Evolutionary conservation across 139 green algal genomes (phyloP).

Genomic region (Chloropicon primus): DNA sequence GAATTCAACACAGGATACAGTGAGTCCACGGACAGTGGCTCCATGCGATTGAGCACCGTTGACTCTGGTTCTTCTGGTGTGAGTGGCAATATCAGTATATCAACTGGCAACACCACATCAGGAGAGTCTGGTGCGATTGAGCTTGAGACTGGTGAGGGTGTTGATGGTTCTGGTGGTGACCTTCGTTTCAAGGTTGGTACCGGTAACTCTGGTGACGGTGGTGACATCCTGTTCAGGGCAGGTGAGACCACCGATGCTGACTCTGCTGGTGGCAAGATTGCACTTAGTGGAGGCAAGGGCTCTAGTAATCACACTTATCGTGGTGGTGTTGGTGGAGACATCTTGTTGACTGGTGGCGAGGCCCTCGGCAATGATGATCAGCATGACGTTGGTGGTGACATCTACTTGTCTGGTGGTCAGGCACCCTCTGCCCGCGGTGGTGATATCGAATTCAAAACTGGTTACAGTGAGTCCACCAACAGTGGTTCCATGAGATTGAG

Average conservation of each 20-base stretch:
- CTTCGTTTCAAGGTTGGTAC: background rate
- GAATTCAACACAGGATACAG: background rate
- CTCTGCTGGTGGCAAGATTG: conserved; percentile 1
- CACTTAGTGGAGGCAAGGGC: background rate
- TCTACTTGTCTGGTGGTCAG: background rate
- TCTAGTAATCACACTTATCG: background rate
- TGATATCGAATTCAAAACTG: background rate
- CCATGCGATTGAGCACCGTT: background rate
- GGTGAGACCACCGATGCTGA: background rate
- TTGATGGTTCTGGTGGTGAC: background rate
- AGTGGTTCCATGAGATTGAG: no score
- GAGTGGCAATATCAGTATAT: background rate
- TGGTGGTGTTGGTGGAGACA: conserved; percentile 5
- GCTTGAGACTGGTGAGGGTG: conserved; percentile 1
- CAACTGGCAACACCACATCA: background rate
- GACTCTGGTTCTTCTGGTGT: conserved; percentile 3
- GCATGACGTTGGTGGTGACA: conserved; percentile 8
- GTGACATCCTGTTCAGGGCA: background rate
- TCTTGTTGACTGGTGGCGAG: conserved; percentile 3
- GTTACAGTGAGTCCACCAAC: no score
- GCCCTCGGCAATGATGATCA: background rate
- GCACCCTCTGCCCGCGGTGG: background rate
- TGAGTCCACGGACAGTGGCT: background rate
- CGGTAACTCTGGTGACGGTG: background rate
- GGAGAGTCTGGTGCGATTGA: background rate